A percentile compares a stretch with the other conserved stretches of the same genome.
Conservation (phyloP, 495 filamentous ascomycete genomes). For the Lentithecium fluviatile region DNA sequence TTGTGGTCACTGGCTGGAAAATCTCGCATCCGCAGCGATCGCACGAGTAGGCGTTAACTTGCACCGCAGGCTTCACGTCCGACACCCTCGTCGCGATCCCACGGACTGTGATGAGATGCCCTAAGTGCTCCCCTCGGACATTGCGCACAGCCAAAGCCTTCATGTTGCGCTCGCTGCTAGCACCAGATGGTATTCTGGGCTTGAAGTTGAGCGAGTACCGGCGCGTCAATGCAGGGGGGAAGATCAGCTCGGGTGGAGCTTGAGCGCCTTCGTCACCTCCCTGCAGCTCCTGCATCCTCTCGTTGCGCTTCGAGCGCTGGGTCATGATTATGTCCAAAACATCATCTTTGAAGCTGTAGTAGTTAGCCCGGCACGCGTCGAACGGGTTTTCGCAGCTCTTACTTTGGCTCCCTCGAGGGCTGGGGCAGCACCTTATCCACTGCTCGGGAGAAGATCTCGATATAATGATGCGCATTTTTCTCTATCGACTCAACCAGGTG, state of each 20-base stretch:
- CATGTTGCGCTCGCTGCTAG: slow-evolving; percentile 57
- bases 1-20: slow-evolving; percentile 92
- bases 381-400: slow-evolving; percentile 39
- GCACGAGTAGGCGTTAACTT: slow-evolving; percentile 96
- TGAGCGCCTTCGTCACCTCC: slow-evolving; percentile 62
- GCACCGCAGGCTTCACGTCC: slow-evolving; percentile 95
- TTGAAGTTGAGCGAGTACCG: slow-evolving; percentile 96
- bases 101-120: slow-evolving; percentile 87
- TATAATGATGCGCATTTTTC: slow-evolving; percentile 89
- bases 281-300: slow-evolving; percentile 64
- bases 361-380: neutral
- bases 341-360: slow-evolving; percentile 84
- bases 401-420: slow-evolving; percentile 75
- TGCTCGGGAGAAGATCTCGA: slow-evolving; percentile 84
- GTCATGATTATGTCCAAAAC: slow-evolving; percentile 95
- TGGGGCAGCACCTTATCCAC: slow-evolving; percentile 83
- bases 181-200: slow-evolving; percentile 69
- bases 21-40: slow-evolving; percentile 95
- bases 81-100: slow-evolving; percentile 94
- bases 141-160: slow-evolving; percentile 93
- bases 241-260: slow-evolving; percentile 60
- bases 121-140: slow-evolving; percentile 87
- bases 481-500: slow-evolving; percentile 83
- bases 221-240: slow-evolving; percentile 87
- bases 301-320: slow-evolving; percentile 83